A percentile compares a stretch with the other conserved stretches of the same genome.
phyloP scores from a whole-genome alignment of 257 asterid genomes.

The Penstemon eatonii region DNA sequence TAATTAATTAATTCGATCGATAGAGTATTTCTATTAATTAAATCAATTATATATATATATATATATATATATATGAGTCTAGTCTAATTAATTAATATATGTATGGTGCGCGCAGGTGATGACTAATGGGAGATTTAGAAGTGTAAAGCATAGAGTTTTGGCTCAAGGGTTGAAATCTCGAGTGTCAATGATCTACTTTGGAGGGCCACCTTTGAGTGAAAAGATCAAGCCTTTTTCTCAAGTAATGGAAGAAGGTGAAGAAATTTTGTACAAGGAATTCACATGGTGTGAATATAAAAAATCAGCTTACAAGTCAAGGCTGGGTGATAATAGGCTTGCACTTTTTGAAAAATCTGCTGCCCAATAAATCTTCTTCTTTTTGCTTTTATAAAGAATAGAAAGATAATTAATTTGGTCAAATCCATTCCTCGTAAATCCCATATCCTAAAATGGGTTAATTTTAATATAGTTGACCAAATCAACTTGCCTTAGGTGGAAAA shows the following conservation, averaged over 20 bases:
- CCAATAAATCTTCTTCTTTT: background rate
- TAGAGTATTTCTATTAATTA: background rate
- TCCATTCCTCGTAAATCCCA: background rate
- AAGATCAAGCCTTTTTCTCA: conserved; percentile 46
- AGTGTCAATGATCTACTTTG: conserved; percentile 69
- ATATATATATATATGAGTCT: no score
- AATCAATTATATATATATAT: no score
- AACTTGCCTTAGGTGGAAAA: conserved; percentile 29
- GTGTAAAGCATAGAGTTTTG: conserved; percentile 67
- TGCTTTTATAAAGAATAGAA: background rate
- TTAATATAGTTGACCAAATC: conserved; percentile 17
- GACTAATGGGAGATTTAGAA: conserved; percentile 60
- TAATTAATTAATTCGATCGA: background rate
- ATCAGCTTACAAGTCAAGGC: conserved; percentile 57
- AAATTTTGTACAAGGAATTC: conserved; percentile 57
- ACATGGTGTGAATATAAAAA: conserved; percentile 74
- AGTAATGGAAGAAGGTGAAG: conserved; percentile 59
- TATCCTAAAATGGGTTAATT: conserved; percentile 15
- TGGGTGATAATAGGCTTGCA: conserved; percentile 56
- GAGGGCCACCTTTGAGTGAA: conserved; percentile 57
- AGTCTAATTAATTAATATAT: no score
- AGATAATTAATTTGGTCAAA: conserved; percentile 13
- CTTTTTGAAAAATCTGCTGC: conserved; percentile 41
- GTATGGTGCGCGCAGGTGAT: conserved; percentile 42
- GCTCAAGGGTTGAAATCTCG: conserved; percentile 39